Evolutionary conservation across 1,139 yeast species (phyloP).

Genomic region (Yarrowia galli): DNA sequence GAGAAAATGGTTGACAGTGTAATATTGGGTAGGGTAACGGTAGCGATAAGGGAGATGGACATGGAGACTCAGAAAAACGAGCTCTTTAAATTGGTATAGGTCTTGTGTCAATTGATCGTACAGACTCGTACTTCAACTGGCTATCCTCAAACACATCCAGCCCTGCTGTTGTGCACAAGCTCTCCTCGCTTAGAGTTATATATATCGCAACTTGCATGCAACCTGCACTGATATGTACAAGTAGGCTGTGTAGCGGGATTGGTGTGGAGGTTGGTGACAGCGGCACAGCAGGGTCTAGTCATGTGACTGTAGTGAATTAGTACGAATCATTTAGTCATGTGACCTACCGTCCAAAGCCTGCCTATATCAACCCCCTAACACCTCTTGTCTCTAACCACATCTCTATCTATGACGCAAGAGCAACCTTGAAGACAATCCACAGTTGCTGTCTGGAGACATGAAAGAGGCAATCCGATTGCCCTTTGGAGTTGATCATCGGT

Average conservation of each 20-base stretch:
- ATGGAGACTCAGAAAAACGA: not conserved
- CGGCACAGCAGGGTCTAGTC: too few relatives aligned
- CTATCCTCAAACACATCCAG: not conserved
- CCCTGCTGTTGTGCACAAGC: not conserved
- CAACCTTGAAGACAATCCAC: conserved; percentile 4
- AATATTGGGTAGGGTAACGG: not conserved
- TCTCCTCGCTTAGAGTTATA: conserved; percentile 1
- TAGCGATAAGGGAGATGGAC: not conserved
- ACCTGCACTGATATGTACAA: not conserved
- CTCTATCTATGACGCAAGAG: conserved; percentile 2
- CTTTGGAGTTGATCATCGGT: not conserved
- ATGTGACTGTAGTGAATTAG: not conserved
- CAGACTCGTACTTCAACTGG: too few relatives aligned
- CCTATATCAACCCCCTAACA: too few relatives aligned
- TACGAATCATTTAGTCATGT: not conserved
- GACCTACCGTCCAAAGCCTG: too few relatives aligned
- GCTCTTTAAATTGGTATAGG: not conserved
- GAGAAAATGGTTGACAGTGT: too few relatives aligned
- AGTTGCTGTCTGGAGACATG: not conserved
- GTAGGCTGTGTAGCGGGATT: not conserved
- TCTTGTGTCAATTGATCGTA: not conserved
- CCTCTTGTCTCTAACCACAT: too few relatives aligned
- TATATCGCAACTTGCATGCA: conserved; percentile 18
- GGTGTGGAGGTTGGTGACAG: too few relatives aligned
- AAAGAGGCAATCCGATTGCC: not conserved